Conservation (phyloP, 2,329 filamentous ascomycete genomes). For the Epichloe hybrida region DNA sequence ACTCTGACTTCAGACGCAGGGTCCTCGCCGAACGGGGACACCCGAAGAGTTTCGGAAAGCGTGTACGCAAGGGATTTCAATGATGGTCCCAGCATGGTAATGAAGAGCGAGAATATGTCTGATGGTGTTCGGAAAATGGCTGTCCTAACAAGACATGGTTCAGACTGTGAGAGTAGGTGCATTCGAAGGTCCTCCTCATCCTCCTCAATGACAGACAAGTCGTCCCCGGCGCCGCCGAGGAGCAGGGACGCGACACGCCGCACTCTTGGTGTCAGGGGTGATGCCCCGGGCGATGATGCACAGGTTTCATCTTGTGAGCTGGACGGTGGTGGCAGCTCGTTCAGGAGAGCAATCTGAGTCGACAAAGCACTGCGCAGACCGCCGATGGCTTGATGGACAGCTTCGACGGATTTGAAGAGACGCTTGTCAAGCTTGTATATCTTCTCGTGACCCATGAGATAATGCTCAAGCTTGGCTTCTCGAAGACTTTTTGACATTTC, state of each 20-base stretch:
- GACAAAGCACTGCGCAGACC: constrained; percentile 79
- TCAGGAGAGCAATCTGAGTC: constrained; percentile 75
- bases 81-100: constrained; percentile 74
- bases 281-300: constrained; percentile 7
- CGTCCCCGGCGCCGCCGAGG: constrained; percentile 29
- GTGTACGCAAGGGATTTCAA: constrained; percentile 96
- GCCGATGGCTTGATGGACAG: constrained; percentile 75
- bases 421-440: constrained; percentile 68
- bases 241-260: constrained; percentile 17
- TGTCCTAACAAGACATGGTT: constrained; percentile 15
- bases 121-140: constrained; percentile 46
- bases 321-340: constrained; percentile 36
- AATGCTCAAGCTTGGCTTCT: constrained; percentile 85
- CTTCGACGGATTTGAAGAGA: constrained; percentile 73
- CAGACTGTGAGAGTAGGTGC: constrained; percentile 13
- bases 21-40: constrained; percentile 64
- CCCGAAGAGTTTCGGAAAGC: constrained; percentile 73
- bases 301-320: constrained; percentile 1
- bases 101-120: constrained; percentile 87
- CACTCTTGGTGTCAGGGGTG: constrained; percentile 13
- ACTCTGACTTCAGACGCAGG: constrained; percentile 57
- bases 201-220: constrained; percentile 50
- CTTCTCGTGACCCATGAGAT: constrained; percentile 62
- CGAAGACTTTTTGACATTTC: constrained; percentile 64
- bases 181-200: constrained; percentile 29